These are phyloP conservation scores for Pleurotus ostreatus DNA, from an alignment of 768 basidiomycete genomes.

Conservation along the genomic window DNA sequence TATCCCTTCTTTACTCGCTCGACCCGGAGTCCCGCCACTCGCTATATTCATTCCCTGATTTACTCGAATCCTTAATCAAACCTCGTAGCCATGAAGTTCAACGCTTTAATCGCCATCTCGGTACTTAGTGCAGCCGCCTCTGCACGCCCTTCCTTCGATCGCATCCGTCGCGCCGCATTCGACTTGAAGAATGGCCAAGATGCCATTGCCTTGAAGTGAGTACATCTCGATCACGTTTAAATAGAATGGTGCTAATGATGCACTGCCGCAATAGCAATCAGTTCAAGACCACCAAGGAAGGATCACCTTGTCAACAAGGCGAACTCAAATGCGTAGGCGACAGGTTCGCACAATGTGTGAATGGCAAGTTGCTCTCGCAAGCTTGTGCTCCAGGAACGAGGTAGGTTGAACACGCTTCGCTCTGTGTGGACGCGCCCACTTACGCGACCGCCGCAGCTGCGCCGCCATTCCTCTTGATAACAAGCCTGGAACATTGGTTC, in stretches of 20 bases:
- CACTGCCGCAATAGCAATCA: constrained; percentile 20
- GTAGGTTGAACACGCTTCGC: constrained; percentile 18
- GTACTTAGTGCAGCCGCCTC: constrained; percentile 25
- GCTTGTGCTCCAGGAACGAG: constrained; percentile 32
- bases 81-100: constrained; percentile 32
- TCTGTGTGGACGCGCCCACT: background rate
- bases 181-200: constrained; percentile 36
- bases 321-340: constrained; percentile 45
- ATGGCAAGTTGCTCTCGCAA: constrained; percentile 36
- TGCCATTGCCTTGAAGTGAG: constrained; percentile 38
- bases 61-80: constrained; percentile 10
- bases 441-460: constrained; percentile 26
- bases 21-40: constrained; percentile 23
- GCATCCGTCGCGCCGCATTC: constrained; percentile 27
- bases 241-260: background rate
- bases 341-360: constrained; percentile 54
- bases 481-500: constrained; percentile 43
- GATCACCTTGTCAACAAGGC: constrained; percentile 31
- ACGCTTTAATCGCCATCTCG: constrained; percentile 28
- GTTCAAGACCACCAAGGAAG: constrained; percentile 28
- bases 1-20: constrained; percentile 11
- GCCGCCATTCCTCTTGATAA: constrained; percentile 50
- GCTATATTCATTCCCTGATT: constrained; percentile 9
- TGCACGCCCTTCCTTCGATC: constrained; percentile 28
- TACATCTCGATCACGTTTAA: background rate